Evolutionary conservation across 2,329 filamentous ascomycete species (phyloP).

Genomic region (Botryotinia calthae): DNA sequence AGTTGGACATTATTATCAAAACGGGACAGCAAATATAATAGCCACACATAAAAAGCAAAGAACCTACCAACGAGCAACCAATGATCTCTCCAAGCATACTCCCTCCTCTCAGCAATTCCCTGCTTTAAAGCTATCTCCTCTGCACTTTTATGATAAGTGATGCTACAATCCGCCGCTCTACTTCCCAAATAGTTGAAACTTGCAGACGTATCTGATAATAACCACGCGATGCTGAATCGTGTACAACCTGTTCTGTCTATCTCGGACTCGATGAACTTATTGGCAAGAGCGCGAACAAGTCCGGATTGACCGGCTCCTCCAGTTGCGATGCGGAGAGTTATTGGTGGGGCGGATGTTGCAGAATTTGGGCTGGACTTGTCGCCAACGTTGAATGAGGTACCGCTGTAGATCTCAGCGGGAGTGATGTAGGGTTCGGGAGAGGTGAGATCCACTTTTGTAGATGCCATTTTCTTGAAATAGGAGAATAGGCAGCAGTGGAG

Average conservation of each 20-base stretch:
- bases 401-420: conserved; percentile 21
- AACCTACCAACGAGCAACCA: conserved; percentile 45
- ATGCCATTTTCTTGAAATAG: conserved; percentile 13
- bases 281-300: conserved; percentile 39
- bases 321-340: conserved; percentile 38
- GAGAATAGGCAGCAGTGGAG: not conserved
- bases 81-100: conserved; percentile 48
- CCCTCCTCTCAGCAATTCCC: conserved; percentile 41
- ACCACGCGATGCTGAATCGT: conserved; percentile 46
- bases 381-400: not conserved
- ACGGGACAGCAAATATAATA: not conserved
- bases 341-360: not conserved
- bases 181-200: conserved; percentile 45
- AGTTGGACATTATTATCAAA: not conserved
- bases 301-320: conserved; percentile 39
- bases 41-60: not conserved
- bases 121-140: conserved; percentile 46
- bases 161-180: conserved; percentile 44
- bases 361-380: not conserved
- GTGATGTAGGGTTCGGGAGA: conserved; percentile 15
- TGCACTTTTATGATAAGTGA: conserved; percentile 46
- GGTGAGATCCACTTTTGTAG: not conserved
- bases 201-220: conserved; percentile 46
- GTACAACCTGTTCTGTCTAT: conserved; percentile 33
- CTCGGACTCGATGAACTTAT: conserved; percentile 41